phyloP scores from a whole-genome alignment of 352 stramenopile genomes.

The Albugo laibachii region DNA sequence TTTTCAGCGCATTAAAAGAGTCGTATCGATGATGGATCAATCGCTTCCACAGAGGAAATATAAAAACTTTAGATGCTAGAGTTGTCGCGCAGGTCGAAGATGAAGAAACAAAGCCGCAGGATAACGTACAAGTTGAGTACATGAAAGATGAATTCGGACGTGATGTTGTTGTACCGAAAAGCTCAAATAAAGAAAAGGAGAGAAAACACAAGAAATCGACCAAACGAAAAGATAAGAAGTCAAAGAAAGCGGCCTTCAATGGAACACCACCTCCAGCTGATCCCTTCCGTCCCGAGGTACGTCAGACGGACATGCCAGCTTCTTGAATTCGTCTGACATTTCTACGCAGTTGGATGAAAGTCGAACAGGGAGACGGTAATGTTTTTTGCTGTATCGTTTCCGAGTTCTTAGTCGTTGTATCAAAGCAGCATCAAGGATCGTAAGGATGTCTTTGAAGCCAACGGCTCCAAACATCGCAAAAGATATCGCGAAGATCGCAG shows the following conservation, averaged over 20 bases:
- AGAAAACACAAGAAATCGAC: constrained; percentile 9
- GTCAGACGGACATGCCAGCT: background rate
- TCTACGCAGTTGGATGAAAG: constrained; percentile 22
- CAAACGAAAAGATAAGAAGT: constrained; percentile 11
- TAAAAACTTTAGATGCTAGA: too few species aligned
- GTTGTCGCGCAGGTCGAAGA: too few species aligned
- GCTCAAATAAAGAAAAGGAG: constrained; percentile 8
- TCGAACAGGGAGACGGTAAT: constrained; percentile 4
- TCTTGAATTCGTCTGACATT: background rate
- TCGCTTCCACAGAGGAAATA: too few species aligned
- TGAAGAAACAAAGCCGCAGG: too few species aligned
- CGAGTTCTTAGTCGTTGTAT: constrained; percentile 3
- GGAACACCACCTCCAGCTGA: constrained; percentile 33
- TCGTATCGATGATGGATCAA: too few species aligned
- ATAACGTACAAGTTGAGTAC: too few species aligned
- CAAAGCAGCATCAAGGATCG: background rate
- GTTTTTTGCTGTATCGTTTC: background rate
- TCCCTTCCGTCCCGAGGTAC: constrained; percentile 38
- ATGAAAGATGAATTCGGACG: constrained; percentile 70
- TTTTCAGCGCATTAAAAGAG: too few species aligned
- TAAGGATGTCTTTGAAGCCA: constrained; percentile 6
- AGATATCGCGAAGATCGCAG: constrained; percentile 1
- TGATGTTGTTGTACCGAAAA: constrained; percentile 18
- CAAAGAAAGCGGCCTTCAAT: constrained; percentile 8
- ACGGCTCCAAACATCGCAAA: background rate